Conservation (phyloP, 1,284 basidiomycete genomes). For the Leccinum fallax region DNA sequence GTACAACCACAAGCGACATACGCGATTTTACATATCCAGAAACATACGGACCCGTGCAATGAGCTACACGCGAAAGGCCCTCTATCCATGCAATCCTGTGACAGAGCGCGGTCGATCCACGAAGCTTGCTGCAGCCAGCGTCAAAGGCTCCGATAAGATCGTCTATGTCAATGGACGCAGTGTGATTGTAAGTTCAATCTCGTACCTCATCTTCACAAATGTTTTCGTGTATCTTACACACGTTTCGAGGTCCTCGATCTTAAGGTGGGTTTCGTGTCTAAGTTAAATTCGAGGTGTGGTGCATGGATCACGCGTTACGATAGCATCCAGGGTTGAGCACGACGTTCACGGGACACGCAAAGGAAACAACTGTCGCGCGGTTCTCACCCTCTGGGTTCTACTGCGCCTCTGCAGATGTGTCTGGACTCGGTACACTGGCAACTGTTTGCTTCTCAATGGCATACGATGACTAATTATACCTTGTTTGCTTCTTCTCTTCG, state of each 20-base stretch:
- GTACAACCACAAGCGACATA: conserved; percentile 3
- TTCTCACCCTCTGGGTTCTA: conserved; percentile 96
- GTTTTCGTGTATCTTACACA: conserved; percentile 3
- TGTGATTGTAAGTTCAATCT: conserved; percentile 68
- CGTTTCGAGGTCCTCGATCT: conserved; percentile 59
- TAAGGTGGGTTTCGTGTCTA: conserved; percentile 39
- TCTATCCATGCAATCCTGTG: conserved; percentile 77
- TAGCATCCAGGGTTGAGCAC: conserved; percentile 58
- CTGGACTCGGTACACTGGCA: conserved; percentile 66
- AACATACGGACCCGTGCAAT: conserved; percentile 12
- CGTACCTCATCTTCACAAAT: neutral
- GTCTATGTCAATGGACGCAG: conserved; percentile 86
- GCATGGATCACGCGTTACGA: neutral
- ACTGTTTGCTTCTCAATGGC: neutral
- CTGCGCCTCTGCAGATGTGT: conserved; percentile 85
- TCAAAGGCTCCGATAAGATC: conserved; percentile 62
- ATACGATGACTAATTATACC: neutral
- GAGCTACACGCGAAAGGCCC: conserved; percentile 33
- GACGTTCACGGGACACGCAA: conserved; percentile 80
- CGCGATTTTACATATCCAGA: neutral
- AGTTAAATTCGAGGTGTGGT: neutral
- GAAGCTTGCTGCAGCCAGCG: conserved; percentile 79
- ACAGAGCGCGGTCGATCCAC: conserved; percentile 77
- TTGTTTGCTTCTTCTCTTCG: neutral
- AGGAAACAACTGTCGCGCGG: conserved; percentile 86